A percentile compares a stretch with the other conserved stretches of the same genome.
phyloP scores from a whole-genome alignment of 179 eudicot genomes.

The Sideroxylon spinosum region DNA sequence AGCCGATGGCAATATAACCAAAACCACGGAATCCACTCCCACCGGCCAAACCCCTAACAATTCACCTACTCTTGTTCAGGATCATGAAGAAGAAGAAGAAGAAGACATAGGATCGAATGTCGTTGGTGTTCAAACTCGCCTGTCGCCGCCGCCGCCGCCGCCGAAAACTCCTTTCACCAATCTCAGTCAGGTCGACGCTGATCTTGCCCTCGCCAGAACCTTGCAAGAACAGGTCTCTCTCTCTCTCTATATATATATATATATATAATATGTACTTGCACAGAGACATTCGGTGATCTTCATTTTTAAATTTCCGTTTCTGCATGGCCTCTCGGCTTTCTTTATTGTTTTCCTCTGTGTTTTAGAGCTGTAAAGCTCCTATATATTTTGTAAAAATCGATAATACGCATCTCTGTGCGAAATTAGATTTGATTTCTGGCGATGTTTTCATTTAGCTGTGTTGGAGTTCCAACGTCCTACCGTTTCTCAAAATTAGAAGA shows the following conservation, averaged over 20 bases:
- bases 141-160: slow-evolving; percentile 28
- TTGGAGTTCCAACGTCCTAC: background rate
- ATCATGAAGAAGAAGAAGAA: background rate
- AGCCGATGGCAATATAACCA: slow-evolving; percentile 7
- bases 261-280: background rate
- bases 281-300: background rate
- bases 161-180: slow-evolving; percentile 67
- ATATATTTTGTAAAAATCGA: background rate
- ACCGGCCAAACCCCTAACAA: slow-evolving; percentile 18
- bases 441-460: background rate
- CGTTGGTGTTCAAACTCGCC: background rate
- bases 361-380: background rate
- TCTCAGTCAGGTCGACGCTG: slow-evolving; percentile 89
- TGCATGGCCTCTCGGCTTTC: background rate
- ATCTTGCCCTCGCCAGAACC: slow-evolving; percentile 94
- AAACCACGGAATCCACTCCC: slow-evolving; percentile 3
- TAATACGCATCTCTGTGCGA: background rate
- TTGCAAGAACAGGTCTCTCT: slow-evolving; percentile 75
- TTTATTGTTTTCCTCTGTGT: background rate
- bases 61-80: background rate
- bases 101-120: slow-evolving; percentile 18
- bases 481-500: background rate
- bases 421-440: background rate
- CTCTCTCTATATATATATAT: background rate
- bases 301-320: background rate